A percentile compares a stretch with the other conserved stretches of the same genome.
phyloP scores from a whole-genome alignment of 352 stramenopile genomes.

The Elongisporangium prolatum region DNA sequence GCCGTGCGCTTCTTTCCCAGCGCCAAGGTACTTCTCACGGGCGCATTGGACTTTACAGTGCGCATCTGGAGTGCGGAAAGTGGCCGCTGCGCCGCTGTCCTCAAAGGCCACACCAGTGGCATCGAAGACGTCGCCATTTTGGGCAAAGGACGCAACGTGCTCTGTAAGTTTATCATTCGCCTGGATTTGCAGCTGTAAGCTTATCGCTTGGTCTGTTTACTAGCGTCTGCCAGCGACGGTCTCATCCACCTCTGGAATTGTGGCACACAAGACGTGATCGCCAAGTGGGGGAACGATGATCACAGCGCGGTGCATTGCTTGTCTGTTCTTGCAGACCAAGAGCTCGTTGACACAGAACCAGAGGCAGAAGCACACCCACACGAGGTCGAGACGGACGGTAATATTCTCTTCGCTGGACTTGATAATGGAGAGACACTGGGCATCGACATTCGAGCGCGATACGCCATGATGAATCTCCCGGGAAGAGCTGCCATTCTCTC shows the following conservation, averaged over 20 bases:
- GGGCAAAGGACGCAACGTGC: constrained; percentile 56
- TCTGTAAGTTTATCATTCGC: constrained; percentile 42
- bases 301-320: constrained; percentile 49
- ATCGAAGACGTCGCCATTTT: constrained; percentile 59
- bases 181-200: background rate
- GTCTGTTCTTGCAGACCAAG: constrained; percentile 33
- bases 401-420: constrained; percentile 57
- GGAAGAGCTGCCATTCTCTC: constrained; percentile 36
- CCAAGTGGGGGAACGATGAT: constrained; percentile 57
- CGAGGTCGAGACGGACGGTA: constrained; percentile 57
- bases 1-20: constrained; percentile 62
- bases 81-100: constrained; percentile 45
- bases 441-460: constrained; percentile 47
- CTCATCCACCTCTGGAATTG: constrained; percentile 66
- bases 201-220: background rate
- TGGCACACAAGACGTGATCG: constrained; percentile 44
- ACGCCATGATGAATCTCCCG: constrained; percentile 34
- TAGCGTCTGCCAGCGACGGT: constrained; percentile 57
- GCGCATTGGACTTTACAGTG: constrained; percentile 68
- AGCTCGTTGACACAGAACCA: constrained; percentile 6
- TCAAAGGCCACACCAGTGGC: constrained; percentile 54
- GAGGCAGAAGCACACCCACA: constrained; percentile 11
- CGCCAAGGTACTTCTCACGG: constrained; percentile 60
- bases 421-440: constrained; percentile 55
- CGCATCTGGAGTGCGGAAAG: constrained; percentile 54